Base-by-base conservation (phyloP, 306 rosid species). In the Cicer cuneatum region DNA sequence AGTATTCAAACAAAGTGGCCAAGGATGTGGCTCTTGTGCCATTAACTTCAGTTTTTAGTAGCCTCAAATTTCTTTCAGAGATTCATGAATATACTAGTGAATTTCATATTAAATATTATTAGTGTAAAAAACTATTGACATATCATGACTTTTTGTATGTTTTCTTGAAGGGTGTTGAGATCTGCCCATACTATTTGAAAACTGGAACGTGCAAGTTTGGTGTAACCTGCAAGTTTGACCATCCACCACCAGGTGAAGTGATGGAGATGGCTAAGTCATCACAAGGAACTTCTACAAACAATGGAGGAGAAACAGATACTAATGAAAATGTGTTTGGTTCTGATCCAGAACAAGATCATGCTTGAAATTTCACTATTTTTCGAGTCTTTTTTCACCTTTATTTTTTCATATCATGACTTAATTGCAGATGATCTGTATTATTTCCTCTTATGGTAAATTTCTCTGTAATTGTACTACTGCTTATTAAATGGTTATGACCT, bases 171-270 rank as follows among this genome's bases (percentile, higher is more conserved):
- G 98, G 90, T 71, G 82, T 86, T 45, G 86, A 74, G 41, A 81
- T 88, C 60, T 94, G 98, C 72, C 97, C 96, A 6, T 94, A 91
- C 76, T 94, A 91, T 86, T 69, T 94, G 74, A 94, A 94, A 90
- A 94, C 98, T 7, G 96, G 91, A 57, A 85, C 97, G 0, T 94
- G 98, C 90, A 94, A 88, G 87, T 94, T 71, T 81, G 98, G 95
- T 13, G 77, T 91, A 42, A 86, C 89, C 82, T 94, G 98, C 90
- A 91, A 85, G 86, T 94, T 94, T 71, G 97, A 94, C 79, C 98
- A 94, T 82, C 98, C 97, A 7, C 95, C 98, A 66, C 98, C 98
- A 16, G 97, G 89, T 19, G 98, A 94, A 87, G 97, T 88, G n/a
- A 83, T 94, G 87, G 90, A 86, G 76, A 72, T 83, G 79, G 87